Percentiles rank a stretch among this genome's conserved stretches.
Conservation (phyloP, 108 stramenopile genomes). For the Nannochloropsis gaditana region DNA sequence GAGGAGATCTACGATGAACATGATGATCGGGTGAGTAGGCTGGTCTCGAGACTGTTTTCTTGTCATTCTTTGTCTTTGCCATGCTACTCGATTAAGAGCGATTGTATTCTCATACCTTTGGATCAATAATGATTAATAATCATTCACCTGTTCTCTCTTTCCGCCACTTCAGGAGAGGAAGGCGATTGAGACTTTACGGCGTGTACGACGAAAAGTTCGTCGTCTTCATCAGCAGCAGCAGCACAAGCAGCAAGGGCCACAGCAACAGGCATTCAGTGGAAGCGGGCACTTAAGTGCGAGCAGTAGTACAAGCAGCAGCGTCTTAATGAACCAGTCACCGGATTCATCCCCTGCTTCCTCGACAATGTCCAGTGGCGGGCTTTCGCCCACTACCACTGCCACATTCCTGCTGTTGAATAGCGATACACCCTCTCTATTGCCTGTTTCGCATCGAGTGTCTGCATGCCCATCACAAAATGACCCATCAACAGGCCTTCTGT, state of each 20-base stretch:
- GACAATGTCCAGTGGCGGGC: background rate
- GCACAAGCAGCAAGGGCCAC: background rate
- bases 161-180: background rate
- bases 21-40: constrained; percentile 12
- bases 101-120: no score
- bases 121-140: background rate
- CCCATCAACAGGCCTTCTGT: background rate
- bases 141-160: background rate
- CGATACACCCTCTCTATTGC: background rate
- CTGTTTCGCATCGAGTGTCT: no score
- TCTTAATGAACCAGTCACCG: background rate
- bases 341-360: background rate
- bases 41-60: no score
- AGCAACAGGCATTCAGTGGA: background rate
- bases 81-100: background rate
- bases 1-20: constrained; percentile 30
- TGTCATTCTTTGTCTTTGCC: background rate
- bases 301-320: constrained; percentile 2
- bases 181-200: background rate
- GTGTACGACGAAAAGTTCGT: background rate
- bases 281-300: background rate
- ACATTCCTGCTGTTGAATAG: constrained; percentile 4
- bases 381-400: constrained; percentile 6
- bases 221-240: constrained; percentile 19
- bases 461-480: background rate